Conservation (phyloP, 371 early-diverging fungal genomes). For the Zychaea mexicana region DNA sequence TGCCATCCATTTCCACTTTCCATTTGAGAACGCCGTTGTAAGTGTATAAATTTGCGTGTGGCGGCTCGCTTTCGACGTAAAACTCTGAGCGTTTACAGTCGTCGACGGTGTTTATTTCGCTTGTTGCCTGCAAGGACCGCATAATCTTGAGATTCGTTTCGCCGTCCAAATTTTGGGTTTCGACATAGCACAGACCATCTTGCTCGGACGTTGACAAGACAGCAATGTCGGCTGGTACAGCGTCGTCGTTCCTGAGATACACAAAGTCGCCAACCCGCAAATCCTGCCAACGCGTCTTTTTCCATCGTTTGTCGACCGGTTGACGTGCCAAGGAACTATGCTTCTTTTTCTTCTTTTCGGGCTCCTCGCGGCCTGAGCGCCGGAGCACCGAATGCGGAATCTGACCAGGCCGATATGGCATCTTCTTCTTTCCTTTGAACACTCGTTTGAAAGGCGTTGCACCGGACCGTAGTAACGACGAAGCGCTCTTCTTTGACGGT, state of each 20-base stretch:
- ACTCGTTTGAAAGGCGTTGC: constrained; percentile 33
- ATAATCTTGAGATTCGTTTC: constrained; percentile 84
- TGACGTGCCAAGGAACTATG: constrained; percentile 16
- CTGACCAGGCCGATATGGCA: constrained; percentile 54
- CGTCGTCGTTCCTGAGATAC: constrained; percentile 82
- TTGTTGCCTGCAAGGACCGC: constrained; percentile 49
- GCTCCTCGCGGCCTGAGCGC: constrained; percentile 11
- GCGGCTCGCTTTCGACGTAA: constrained; percentile 83
- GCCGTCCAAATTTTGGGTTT: constrained; percentile 88
- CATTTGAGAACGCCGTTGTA: constrained; percentile 74
- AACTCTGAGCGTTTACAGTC: constrained; percentile 62
- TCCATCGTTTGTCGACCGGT: constrained; percentile 51
- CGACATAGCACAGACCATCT: constrained; percentile 75
- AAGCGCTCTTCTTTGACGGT: constrained; percentile 17
- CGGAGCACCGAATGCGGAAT: constrained; percentile 52
- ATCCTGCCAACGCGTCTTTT: constrained; percentile 73
- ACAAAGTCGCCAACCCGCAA: constrained; percentile 94
- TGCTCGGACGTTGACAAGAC: constrained; percentile 70
- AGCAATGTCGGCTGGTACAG: constrained; percentile 88
- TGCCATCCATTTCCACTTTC: constrained; percentile 32
- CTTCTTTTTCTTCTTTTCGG: constrained; percentile 17
- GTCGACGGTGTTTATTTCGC: constrained; percentile 43
- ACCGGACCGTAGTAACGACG: constrained; percentile 14
- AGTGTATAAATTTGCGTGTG: constrained; percentile 76
- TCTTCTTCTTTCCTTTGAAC: constrained; percentile 20